Conservation (phyloP, 129 eudicot species). For the Tagetes patula region DNA sequence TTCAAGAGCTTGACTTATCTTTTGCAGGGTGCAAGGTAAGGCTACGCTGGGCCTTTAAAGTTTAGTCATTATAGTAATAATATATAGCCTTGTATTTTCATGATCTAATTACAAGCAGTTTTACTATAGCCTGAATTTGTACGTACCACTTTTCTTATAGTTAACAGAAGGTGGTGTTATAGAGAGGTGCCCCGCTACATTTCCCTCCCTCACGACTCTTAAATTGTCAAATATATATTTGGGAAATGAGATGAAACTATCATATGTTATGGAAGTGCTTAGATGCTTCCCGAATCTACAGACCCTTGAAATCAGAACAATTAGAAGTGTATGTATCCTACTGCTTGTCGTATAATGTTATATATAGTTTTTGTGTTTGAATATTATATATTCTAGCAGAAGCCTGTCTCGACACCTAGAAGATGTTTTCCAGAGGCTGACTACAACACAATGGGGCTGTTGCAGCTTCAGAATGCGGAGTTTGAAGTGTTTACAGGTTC, state of each 20-base stretch:
- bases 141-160: too few species aligned
- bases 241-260: background rate
- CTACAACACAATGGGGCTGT: background rate
- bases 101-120: background rate
- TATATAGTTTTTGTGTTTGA: background rate
- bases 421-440: background rate
- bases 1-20: background rate
- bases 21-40: slow-evolving; percentile 2
- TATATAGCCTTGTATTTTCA: background rate
- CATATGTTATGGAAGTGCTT: slow-evolving; percentile 6
- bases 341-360: background rate
- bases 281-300: slow-evolving; percentile 5
- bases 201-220: slow-evolving; percentile 10
- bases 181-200: background rate
- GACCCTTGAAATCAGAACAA: slow-evolving; percentile 5
- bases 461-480: background rate
- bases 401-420: background rate
- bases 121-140: background rate
- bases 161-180: background rate
- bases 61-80: too few species aligned
- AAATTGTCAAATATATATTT: background rate
- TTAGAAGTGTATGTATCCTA: background rate
- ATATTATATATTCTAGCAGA: background rate
- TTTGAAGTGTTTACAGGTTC: background rate
- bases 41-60: too few species aligned